Evolutionary conservation across 2,329 filamentous ascomycete genomes (phyloP), one percentile per base, ranked within the genome.

Genomic region (Penicillium frequentans): DNA sequence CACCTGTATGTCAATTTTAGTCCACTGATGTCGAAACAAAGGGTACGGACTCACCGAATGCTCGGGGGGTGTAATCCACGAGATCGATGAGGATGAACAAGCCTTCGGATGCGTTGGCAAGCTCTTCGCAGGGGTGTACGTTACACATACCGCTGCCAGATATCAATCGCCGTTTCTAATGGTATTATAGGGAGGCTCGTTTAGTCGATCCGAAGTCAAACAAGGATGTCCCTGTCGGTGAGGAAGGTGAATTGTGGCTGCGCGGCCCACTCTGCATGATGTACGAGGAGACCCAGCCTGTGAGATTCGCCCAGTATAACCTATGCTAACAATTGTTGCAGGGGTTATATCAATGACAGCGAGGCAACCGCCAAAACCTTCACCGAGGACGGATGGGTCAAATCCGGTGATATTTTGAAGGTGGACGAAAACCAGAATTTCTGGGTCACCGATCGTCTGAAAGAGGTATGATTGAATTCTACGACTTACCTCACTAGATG

Each of bases 361-460:
- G 57, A 57, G 47, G 61, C 61, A 21, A 65, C 63, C 43, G 23
- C 39, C 8, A 21, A 52, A 26, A 61, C 59, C 2, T 63, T 65
- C 35, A 52, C 53, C 19, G 60, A 60, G 0, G 63, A 33, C 14
- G 31, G 56, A n/a, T 65, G 63, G 63, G 50, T 64, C 35, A 55
- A 44, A 46, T 60, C 63, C 37, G 63, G 63, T 7, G 63, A 65
- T 53, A 63, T 65, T 31, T 16, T 62, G 52, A 56, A 56, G 33
- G 49, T 63, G 16, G 63, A 64, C 27, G 49, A 59, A 24, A 46
- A 61, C 9, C 44, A 56, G 29, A 62, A 65, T 29, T 61, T 65
- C 33, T 64, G 60, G 58, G 58, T 65, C 13, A 64, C 60, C 2
- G 63, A 65, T 57, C 61, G 63, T 45, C 45, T 65, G 7, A 65